Percentiles rank a stretch among this genome's conserved stretches.
phyloP scores from a whole-genome alignment of 345 rosid species.

The Eucalyptus marginata region DNA sequence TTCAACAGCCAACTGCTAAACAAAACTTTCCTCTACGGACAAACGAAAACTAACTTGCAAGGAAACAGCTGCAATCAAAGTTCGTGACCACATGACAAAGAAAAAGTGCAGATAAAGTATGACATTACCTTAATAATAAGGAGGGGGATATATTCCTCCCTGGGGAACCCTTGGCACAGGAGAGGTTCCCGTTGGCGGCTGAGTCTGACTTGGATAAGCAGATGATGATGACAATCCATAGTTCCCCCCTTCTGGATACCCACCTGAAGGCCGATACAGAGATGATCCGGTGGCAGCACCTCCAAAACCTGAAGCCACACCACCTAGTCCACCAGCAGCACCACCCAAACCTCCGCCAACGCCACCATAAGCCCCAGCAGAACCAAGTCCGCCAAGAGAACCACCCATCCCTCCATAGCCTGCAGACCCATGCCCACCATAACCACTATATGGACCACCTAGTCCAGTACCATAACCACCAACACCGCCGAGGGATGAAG shows the following conservation, averaged over 20 bases:
- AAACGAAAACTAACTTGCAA: not conserved
- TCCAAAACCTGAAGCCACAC: not conserved
- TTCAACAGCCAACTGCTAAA: not conserved
- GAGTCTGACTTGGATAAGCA: slow-evolving; percentile 56
- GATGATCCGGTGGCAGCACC: slow-evolving; percentile 32
- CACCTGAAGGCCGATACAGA: slow-evolving; percentile 54
- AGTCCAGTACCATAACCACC: slow-evolving; percentile 42
- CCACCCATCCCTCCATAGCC: slow-evolving; percentile 7
- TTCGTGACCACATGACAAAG: not conserved
- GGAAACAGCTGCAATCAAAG: not conserved
- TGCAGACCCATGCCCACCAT: slow-evolving; percentile 44
- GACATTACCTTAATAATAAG: slow-evolving; percentile 57
- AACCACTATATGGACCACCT: slow-evolving; percentile 30
- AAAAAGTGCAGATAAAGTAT: not conserved
- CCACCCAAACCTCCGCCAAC: not conserved
- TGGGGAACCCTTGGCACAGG: slow-evolving; percentile 67
- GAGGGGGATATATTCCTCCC: slow-evolving; percentile 73
- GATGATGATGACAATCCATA: slow-evolving; percentile 44
- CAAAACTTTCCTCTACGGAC: not conserved
- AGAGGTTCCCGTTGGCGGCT: slow-evolving; percentile 50
- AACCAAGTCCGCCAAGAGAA: slow-evolving; percentile 15
- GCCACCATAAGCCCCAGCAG: not conserved
- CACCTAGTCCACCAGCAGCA: not conserved
- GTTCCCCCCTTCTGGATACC: slow-evolving; percentile 54
- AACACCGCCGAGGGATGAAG: slow-evolving; percentile 25